These are phyloP conservation scores for Suhomyces vadensis DNA, from an alignment of 805 yeast genomes.

Conservation along the genomic window DNA sequence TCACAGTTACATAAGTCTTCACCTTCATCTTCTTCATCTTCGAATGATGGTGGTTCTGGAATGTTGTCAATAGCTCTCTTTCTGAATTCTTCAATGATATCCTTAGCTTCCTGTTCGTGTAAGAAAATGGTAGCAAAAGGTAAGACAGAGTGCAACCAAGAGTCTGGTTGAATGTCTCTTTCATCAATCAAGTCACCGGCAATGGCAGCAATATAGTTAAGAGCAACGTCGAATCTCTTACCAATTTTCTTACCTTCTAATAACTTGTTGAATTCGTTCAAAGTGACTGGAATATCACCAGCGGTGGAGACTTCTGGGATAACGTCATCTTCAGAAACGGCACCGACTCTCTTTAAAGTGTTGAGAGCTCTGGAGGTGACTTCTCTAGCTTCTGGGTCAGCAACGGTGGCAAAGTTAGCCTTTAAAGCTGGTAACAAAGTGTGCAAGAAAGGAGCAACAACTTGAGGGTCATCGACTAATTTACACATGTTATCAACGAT, in stretches of 20 bases:
- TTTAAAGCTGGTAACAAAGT: constrained; percentile 95
- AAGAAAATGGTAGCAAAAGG: constrained; percentile 96
- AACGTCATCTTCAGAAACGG: constrained; percentile 82
- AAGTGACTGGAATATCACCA: constrained; percentile 91
- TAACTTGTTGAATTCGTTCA: constrained; percentile 74
- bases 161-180: constrained; percentile 85
- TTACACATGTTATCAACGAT: constrained; percentile 99
- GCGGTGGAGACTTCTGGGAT: constrained; percentile 98
- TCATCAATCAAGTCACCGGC: constrained; percentile 99
- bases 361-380: constrained; percentile 95
- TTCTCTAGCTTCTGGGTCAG: constrained; percentile 99
- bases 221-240: constrained; percentile 75
- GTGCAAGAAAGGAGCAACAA: constrained; percentile 98
- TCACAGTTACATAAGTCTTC: constrained; percentile 99
- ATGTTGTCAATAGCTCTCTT: constrained; percentile 96
- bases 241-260: constrained; percentile 66
- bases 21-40: constrained; percentile 97
- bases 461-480: constrained; percentile 99
- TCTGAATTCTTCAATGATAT: constrained; percentile 90
- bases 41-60: constrained; percentile 93
- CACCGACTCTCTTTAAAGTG: constrained; percentile 99
- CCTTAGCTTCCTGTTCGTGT: constrained; percentile 90
- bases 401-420: constrained; percentile 92
- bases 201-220: constrained; percentile 87
- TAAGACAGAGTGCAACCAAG: constrained; percentile 86